phyloP scores from a whole-genome alignment of 306 rosid species.

The Glycine latifolia region DNA sequence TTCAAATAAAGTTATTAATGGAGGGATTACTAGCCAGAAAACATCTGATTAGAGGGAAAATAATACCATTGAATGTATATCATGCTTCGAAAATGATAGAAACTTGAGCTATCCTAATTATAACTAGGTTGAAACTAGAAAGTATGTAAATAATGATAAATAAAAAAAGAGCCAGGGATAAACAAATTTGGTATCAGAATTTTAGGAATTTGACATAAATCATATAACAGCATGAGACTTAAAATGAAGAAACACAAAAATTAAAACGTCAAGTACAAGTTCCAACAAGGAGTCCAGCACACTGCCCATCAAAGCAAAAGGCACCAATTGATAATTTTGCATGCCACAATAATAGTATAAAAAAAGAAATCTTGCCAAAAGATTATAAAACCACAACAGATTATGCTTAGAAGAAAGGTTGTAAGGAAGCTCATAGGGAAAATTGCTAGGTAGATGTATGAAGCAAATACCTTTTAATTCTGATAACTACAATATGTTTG shows the following conservation, averaged over 20 bases:
- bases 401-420: conserved; percentile 25
- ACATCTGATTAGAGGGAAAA: too few species aligned
- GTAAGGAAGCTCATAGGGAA: neutral
- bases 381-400: neutral
- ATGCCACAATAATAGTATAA: neutral
- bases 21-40: too few species aligned
- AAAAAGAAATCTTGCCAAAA: neutral
- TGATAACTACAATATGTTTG: neutral
- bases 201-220: conserved; percentile 22
- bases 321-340: conserved; percentile 3
- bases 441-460: conserved; percentile 4
- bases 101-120: neutral
- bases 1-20: neutral
- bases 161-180: neutral
- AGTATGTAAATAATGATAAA: conserved; percentile 3
- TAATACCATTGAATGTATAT: neutral
- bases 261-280: neutral
- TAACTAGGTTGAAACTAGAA: conserved; percentile 4
- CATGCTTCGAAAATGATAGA: neutral
- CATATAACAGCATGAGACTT: conserved; percentile 7
- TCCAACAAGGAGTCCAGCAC: conserved; percentile 1
- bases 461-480: conserved; percentile 8
- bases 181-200: conserved; percentile 21
- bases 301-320: conserved; percentile 11
- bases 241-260: conserved; percentile 31